Conservation (phyloP, 2,329 filamentous ascomycete species). For the Rachicladosporium sp. region DNA sequence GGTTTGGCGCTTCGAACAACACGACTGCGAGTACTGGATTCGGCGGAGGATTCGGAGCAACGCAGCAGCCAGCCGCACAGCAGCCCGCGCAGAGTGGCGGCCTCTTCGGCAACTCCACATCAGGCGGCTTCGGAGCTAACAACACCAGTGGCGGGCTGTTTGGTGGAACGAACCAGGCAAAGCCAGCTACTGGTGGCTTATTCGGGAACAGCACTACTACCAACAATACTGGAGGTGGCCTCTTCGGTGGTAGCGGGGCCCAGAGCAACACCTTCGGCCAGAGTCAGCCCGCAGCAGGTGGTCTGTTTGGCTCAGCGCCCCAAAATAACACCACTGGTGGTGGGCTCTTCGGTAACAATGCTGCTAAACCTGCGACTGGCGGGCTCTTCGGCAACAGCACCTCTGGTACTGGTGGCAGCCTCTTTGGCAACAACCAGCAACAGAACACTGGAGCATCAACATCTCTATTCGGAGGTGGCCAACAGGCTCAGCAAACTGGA, state of each 20-base stretch:
- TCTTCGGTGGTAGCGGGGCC: slow-evolving; percentile 26
- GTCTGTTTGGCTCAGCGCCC: slow-evolving; percentile 21
- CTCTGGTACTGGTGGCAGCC: slow-evolving; percentile 10
- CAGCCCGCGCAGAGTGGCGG: slow-evolving; percentile 18
- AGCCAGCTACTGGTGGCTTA: slow-evolving; percentile 26
- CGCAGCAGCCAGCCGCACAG: too few relatives aligned
- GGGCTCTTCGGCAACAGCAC: slow-evolving; percentile 30
- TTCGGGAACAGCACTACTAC: slow-evolving; percentile 27
- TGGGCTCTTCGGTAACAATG: slow-evolving; percentile 21
- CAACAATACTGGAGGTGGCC: slow-evolving; percentile 21
- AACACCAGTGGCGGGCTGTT: slow-evolving; percentile 31
- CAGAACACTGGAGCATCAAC: slow-evolving; percentile 10
- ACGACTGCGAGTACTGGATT: slow-evolving; percentile 13
- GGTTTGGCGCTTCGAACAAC: slow-evolving; percentile 24
- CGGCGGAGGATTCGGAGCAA: slow-evolving; percentile 4
- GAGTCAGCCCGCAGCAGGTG: slow-evolving; percentile 2
- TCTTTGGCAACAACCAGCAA: slow-evolving; percentile 14
- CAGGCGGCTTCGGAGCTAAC: slow-evolving; percentile 37
- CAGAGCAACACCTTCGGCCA: slow-evolving; percentile 16
- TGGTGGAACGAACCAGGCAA: slow-evolving; percentile 20
- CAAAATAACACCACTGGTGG: slow-evolving; percentile 24
- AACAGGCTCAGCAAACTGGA: slow-evolving; percentile 37
- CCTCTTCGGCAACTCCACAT: slow-evolving; percentile 26
- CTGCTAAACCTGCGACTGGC: slow-evolving; percentile 6
- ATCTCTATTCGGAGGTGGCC: slow-evolving; percentile 32